Base-by-base conservation (phyloP, 2,329 filamentous ascomycete species). In the Coniochaeta ligniaria region DNA sequence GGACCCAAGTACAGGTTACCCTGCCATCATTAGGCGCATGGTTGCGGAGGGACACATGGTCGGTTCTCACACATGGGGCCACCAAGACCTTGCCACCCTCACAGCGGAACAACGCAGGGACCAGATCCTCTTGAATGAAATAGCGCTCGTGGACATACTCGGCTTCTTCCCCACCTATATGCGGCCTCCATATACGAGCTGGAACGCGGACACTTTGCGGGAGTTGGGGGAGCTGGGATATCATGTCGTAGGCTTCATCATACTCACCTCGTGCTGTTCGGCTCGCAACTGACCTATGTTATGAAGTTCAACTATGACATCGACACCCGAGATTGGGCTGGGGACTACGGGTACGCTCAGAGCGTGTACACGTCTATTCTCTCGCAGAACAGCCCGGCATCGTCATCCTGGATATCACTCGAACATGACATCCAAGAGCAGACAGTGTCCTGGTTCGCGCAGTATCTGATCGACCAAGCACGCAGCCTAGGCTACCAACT, bases 341-440 rank as follows among this genome's bases (percentile, higher is more conserved):
- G 65, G 31, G 73, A 38, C 71, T 74, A 66, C 45, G 60, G 28
- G 60, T 63, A 62, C 52, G 63, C 69, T 16, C 62, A 69, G 62
- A 55, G 56, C 12, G 63, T 55, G 5, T 70, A 64, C 63, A 47
- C 61, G 16, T 43, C 28, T 16, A 65, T 61, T 28, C 59, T 71
- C 36, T 61, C 60, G 20, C 56, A 61, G 16, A 60, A 54, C 54
- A 61, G 59, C 59, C 61, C 67, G 2, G 14, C 61, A 2, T 60
- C 63, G 17, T 59, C 61, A 1, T 66, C 66, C 11, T 74, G 68
- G 60, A 68, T 73, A 26, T 62, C 69, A 6, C 65, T 75, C 61
- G 74, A 71, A n/a, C 77, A 80, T 67, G 78, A 80, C 60, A 79
- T 78, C 41, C 75, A 80, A 64, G 63, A 73, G 58, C 73, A 77